Percentiles rank a stretch among this genome's conserved stretches.
These are phyloP conservation scores for Pyricularia grisea DNA, from an alignment of 2,329 filamentous ascomycete genomes.

Conservation along the genomic window DNA sequence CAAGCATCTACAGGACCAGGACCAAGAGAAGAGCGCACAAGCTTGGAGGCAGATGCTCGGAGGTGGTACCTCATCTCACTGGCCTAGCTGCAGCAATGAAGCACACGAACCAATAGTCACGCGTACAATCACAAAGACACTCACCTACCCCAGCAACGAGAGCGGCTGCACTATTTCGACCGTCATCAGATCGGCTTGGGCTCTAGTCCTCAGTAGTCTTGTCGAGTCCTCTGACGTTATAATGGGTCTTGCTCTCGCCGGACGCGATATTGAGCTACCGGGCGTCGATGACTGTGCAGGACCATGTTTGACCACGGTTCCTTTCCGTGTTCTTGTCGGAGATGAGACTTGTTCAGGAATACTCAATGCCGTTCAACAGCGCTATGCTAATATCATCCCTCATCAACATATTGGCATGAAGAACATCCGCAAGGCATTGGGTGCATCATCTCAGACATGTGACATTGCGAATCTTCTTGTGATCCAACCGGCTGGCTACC, in stretches of 20 bases:
- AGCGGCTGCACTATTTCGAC: slow-evolving; percentile 10
- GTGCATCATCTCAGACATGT: background rate
- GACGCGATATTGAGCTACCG: slow-evolving; percentile 15
- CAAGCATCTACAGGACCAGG: background rate
- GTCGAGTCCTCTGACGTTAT: slow-evolving; percentile 6
- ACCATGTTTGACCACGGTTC: slow-evolving; percentile 15
- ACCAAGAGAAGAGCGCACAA: background rate
- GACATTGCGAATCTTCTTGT: background rate
- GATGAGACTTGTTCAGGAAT: background rate
- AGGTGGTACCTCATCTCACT: background rate
- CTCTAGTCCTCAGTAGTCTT: slow-evolving; percentile 7
- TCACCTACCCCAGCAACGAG: background rate
- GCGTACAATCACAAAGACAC: background rate
- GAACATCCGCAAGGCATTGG: background rate
- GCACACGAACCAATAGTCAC: background rate
- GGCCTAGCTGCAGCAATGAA: background rate
- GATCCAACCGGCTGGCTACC: background rate
- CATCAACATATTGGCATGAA: background rate
- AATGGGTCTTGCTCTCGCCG: slow-evolving; percentile 14
- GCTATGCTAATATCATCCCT: background rate
- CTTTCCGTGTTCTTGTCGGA: background rate
- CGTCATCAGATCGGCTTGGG: slow-evolving; percentile 10
- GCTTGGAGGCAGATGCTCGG: background rate
- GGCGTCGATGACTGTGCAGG: slow-evolving; percentile 15
- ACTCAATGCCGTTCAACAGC: background rate